Evolutionary conservation across 1,284 basidiomycete species (phyloP).

Genomic region (Leccinum pachyderme): DNA sequence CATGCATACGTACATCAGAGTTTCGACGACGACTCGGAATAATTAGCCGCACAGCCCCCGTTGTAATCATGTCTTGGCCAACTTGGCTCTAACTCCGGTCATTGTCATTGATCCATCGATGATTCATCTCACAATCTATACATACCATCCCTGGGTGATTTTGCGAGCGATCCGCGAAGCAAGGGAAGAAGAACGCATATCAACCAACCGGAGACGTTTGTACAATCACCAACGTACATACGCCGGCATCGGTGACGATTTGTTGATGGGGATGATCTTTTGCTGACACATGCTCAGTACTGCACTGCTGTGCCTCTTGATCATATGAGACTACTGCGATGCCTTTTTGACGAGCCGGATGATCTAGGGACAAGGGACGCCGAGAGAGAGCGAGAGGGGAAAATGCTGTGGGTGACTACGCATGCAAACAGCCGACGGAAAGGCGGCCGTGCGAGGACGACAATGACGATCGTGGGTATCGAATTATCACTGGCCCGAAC

Average conservation of each 20-base stretch:
- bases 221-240: constrained; percentile 1
- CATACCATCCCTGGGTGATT: not conserved
- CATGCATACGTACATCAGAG: not conserved
- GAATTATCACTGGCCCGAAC: not conserved
- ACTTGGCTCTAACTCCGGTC: not conserved
- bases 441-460: not conserved
- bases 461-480: not conserved
- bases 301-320: not conserved
- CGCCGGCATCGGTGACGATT: not conserved
- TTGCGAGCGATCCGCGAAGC: constrained; percentile 20
- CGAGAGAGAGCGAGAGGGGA: not conserved
- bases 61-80: not conserved
- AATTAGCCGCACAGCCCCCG: not conserved
- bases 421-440: not conserved
- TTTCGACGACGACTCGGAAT: not conserved
- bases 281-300: not conserved
- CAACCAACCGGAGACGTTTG: not conserved
- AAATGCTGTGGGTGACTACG: not conserved
- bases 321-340: not conserved
- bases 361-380: not conserved
- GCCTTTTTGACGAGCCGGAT: not conserved
- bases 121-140: not conserved
- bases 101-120: not conserved
- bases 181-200: constrained; percentile 8
- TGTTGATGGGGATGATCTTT: not conserved